Percentiles rank a stretch among this genome's conserved stretches.
These are phyloP conservation scores for Monosporascus sp. DNA, from an alignment of 2,329 filamentous ascomycete genomes.

Conservation along the genomic window DNA sequence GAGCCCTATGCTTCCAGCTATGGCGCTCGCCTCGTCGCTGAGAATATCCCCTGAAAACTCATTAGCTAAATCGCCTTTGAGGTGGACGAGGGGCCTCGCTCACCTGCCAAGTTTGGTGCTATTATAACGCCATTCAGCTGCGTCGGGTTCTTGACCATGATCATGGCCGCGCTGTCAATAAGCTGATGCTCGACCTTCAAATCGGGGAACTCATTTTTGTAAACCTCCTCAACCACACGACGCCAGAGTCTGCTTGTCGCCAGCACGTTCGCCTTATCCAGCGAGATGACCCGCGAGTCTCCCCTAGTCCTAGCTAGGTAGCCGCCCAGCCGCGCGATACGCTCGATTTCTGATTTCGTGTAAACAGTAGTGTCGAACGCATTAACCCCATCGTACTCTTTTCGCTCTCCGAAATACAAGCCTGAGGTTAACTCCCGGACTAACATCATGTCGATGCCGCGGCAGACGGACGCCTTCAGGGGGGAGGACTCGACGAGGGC, in stretches of 20 bases:
- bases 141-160: conserved; percentile 41
- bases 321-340: conserved; percentile 75
- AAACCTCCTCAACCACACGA: conserved; percentile 33
- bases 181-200: conserved; percentile 39
- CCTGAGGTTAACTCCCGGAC: conserved; percentile 88
- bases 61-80: conserved; percentile 16
- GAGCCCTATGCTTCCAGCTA: conserved; percentile 39
- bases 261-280: conserved; percentile 48
- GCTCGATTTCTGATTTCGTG: conserved; percentile 77
- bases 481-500: conserved; percentile 79
- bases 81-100: no score
- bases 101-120: no score
- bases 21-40: conserved; percentile 39
- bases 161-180: conserved; percentile 41
- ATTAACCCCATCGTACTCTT: conserved; percentile 64
- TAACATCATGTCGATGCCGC: conserved; percentile 85
- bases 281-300: no score
- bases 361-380: conserved; percentile 87
- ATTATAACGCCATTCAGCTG: conserved; percentile 40
- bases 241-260: conserved; percentile 45
- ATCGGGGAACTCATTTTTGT: conserved; percentile 36
- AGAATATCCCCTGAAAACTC: conserved; percentile 45
- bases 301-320: conserved; percentile 69
- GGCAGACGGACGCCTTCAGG: conserved; percentile 78
- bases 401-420: conserved; percentile 91